These are phyloP conservation scores for Chrysochromulina tobinii DNA, from an alignment of 78 protist species.

Conservation along the genomic window DNA sequence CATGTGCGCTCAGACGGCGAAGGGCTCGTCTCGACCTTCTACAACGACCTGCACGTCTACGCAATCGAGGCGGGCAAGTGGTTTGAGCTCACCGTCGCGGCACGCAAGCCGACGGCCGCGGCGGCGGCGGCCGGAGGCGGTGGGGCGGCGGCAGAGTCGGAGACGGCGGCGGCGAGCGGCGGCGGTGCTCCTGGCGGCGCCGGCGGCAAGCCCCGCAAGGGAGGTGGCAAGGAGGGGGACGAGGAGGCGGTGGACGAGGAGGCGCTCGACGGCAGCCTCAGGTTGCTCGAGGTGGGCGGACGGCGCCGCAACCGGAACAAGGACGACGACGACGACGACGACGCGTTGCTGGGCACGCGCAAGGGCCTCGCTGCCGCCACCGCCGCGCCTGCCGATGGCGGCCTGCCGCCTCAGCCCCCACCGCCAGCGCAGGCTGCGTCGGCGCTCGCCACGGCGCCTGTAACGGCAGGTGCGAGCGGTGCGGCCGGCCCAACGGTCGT, in stretches of 20 bases:
- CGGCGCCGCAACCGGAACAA: conserved; percentile 1
- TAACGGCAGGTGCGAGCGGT: too few relatives aligned
- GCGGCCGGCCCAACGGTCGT: too few relatives aligned
- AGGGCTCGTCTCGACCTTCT: background rate
- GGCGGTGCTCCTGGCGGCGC: background rate
- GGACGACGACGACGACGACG: background rate
- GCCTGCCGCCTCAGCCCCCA: too few relatives aligned
- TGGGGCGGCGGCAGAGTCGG: background rate
- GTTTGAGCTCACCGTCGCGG: background rate
- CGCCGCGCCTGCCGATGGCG: too few relatives aligned
- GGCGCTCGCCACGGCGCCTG: too few relatives aligned
- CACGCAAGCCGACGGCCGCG: background rate
- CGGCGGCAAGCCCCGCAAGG: background rate
- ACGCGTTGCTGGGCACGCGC: too few relatives aligned
- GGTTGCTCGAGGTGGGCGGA: background rate
- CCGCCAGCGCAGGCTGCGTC: too few relatives aligned
- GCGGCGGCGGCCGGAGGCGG: background rate
- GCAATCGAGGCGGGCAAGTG: background rate
- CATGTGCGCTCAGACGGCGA: background rate
- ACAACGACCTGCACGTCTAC: background rate
- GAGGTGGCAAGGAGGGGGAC: background rate
- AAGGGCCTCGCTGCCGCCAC: too few relatives aligned
- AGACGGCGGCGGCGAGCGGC: background rate
- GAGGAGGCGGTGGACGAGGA: background rate
- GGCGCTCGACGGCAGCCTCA: background rate